phyloP scores from a whole-genome alignment of 257 asterid genomes.

The Mitragyna speciosa region DNA sequence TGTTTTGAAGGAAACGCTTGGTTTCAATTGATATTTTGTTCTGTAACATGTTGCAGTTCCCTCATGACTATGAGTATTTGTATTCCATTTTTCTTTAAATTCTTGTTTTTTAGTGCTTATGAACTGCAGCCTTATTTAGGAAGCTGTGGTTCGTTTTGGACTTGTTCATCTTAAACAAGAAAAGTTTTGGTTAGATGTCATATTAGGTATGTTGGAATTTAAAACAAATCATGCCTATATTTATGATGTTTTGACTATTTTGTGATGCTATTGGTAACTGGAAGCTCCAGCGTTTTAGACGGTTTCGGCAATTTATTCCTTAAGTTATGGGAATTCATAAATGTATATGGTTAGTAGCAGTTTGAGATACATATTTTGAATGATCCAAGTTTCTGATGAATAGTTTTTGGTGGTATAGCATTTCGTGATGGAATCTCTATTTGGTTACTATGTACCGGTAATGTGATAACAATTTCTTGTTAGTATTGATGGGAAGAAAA shows the following conservation, averaged over 20 bases:
- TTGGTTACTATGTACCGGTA: background rate
- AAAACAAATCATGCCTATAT: background rate
- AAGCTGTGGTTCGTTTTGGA: background rate
- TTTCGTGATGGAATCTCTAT: background rate
- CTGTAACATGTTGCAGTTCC: too few species aligned
- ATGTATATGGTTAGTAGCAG: background rate
- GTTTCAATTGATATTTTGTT: too few species aligned
- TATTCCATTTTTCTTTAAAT: too few species aligned
- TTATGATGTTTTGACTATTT: background rate
- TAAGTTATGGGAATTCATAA: background rate
- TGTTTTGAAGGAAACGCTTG: too few species aligned
- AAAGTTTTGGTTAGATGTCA: background rate
- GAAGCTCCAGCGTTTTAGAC: background rate
- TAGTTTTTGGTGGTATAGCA: background rate
- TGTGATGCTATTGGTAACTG: background rate
- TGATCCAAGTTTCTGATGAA: background rate
- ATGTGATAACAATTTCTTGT: background rate
- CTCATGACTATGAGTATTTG: too few species aligned
- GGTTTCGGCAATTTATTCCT: background rate
- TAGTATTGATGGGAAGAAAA: background rate
- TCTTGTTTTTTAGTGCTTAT: too few species aligned
- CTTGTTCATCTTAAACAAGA: background rate
- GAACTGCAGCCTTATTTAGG: too few species aligned
- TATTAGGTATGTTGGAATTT: too few species aligned
- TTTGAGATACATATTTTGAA: background rate